A percentile compares a stretch with the other conserved stretches of the same genome.
Conservation (phyloP, 1,284 basidiomycete genomes). For the Somion occarium region DNA sequence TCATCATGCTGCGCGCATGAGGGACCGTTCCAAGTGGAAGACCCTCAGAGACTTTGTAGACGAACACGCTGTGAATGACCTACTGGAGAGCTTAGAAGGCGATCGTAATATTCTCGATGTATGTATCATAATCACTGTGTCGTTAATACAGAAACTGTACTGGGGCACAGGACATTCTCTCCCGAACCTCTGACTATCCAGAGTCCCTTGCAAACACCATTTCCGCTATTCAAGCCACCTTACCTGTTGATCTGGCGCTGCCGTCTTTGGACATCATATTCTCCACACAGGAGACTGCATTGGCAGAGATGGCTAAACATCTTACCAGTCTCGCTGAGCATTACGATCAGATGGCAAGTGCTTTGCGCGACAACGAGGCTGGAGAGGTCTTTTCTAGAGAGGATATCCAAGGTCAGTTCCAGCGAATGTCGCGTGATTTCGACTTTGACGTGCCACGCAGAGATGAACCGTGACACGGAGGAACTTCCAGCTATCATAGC, state of each 20-base stretch:
- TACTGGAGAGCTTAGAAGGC: slow-evolving; percentile 64
- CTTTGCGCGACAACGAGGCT: slow-evolving; percentile 59
- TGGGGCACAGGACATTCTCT: slow-evolving; percentile 49
- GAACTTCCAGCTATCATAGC: slow-evolving; percentile 68
- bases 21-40: slow-evolving; percentile 66
- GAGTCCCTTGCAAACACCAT: slow-evolving; percentile 55
- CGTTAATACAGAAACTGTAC: neutral
- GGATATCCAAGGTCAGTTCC: slow-evolving; percentile 55
- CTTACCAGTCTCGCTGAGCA: slow-evolving; percentile 67
- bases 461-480: slow-evolving; percentile 72
- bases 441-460: slow-evolving; percentile 30
- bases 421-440: neutral
- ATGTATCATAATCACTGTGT: slow-evolving; percentile 21
- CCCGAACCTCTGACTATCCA: slow-evolving; percentile 60
- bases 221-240: slow-evolving; percentile 43
- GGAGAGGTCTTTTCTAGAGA: slow-evolving; percentile 61
- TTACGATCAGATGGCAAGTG: slow-evolving; percentile 68
- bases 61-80: slow-evolving; percentile 71
- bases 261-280: slow-evolving; percentile 46
- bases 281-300: slow-evolving; percentile 50
- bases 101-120: slow-evolving; percentile 66
- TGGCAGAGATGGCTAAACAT: slow-evolving; percentile 63
- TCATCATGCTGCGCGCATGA: slow-evolving; percentile 22
- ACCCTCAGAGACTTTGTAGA: slow-evolving; percentile 78
- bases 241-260: slow-evolving; percentile 38